Evolutionary conservation across 805 yeast genomes (phyloP).

Genomic region (Yarrowia phangngaensis): DNA sequence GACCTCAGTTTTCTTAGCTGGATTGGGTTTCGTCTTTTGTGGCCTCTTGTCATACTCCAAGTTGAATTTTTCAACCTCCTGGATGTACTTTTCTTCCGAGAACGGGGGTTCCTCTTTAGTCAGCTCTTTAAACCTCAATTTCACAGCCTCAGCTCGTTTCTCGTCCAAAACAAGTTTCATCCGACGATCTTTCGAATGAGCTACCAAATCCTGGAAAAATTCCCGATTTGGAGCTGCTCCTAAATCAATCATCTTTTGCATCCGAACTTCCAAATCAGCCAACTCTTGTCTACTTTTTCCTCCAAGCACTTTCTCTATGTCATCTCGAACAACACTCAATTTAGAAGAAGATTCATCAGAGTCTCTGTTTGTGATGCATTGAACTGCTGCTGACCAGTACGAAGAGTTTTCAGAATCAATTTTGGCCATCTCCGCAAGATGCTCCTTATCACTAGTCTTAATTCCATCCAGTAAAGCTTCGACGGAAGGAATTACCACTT

Average conservation of each 20-base stretch:
- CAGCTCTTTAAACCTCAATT: constrained; percentile 11
- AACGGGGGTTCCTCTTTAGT: neutral
- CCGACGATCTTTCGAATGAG: constrained; percentile 5
- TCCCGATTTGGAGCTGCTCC: constrained; percentile 35
- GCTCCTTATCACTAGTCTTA: constrained; percentile 1
- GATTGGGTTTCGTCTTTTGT: neutral
- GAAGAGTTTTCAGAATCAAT: constrained; percentile 9
- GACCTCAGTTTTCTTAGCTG: neutral
- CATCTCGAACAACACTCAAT: constrained; percentile 7
- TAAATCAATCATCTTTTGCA: constrained; percentile 32
- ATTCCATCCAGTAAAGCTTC: constrained; percentile 9
- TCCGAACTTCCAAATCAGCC: constrained; percentile 1
- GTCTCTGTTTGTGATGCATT: neutral
- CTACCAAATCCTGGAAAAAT: constrained; percentile 32
- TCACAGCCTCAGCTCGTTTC: neutral
- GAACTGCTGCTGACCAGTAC: constrained; percentile 8
- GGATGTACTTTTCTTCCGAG: constrained; percentile 3
- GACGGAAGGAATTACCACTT: constrained; percentile 6
- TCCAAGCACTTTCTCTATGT: constrained; percentile 9
- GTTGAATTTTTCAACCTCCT: constrained; percentile 14
- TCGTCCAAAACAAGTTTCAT: constrained; percentile 3
- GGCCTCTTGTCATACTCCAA: constrained; percentile 16
- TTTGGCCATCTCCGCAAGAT: constrained; percentile 15
- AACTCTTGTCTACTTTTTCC: constrained; percentile 2
- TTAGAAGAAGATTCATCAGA: constrained; percentile 8